phyloP scores from a whole-genome alignment of 352 stramenopile genomes.

The Paralagenidium karlingii region DNA sequence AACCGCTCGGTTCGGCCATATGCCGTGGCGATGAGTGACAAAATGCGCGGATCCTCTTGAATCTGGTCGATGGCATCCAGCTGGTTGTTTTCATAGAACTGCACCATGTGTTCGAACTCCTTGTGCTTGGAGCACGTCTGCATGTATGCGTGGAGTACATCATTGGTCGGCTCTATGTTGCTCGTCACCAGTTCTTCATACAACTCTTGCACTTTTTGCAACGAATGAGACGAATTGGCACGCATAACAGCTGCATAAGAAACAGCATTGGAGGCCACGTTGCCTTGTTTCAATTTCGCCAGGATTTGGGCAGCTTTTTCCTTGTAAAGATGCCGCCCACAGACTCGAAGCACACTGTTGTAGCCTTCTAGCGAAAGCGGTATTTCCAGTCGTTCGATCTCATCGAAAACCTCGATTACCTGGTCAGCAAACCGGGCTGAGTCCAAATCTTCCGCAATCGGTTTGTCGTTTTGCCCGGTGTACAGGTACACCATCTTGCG shows the following conservation, averaged over 20 bases:
- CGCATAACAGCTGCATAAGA: slow-evolving; percentile 44
- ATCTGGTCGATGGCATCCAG: no score
- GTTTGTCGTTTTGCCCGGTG: no score
- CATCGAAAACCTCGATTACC: slow-evolving; percentile 27
- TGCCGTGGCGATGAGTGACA: slow-evolving; percentile 42
- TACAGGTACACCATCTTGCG: no score
- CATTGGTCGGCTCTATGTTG: slow-evolving; percentile 7
- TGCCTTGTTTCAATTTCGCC: slow-evolving; percentile 17
- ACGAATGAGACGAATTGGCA: no score
- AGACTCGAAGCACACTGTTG: slow-evolving; percentile 54
- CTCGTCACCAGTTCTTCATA: no score
- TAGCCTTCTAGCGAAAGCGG: slow-evolving; percentile 24
- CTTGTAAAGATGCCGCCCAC: slow-evolving; percentile 20
- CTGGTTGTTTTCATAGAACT: no score
- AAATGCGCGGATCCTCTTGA: slow-evolving; percentile 31
- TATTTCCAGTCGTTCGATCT: slow-evolving; percentile 26
- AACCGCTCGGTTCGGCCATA: slow-evolving; percentile 23
- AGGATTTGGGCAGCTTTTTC: slow-evolving; percentile 23
- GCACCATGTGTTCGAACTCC: no score
- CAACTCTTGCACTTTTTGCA: no score
- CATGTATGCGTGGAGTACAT: slow-evolving; percentile 18
- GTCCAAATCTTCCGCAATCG: no score
- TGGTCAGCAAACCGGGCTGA: no score
- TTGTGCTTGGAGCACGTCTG: slow-evolving; percentile 11
- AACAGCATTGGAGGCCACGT: slow-evolving; percentile 27